These are phyloP conservation scores for Pichia gijzeniarum DNA, from an alignment of 805 yeast species.

Conservation along the genomic window DNA sequence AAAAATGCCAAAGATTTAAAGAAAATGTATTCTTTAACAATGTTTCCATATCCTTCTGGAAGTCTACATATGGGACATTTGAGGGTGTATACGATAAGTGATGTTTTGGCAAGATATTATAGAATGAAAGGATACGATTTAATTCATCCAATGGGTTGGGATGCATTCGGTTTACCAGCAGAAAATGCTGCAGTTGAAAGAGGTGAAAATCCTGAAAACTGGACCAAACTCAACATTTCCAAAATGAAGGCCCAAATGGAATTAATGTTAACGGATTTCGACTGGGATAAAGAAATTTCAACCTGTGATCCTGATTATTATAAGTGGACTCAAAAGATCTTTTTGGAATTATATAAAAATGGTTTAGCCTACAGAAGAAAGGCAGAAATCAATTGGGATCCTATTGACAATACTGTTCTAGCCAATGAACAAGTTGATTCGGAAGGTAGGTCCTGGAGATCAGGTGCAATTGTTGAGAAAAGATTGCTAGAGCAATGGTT, in stretches of 20 bases:
- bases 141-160: conserved; percentile 98
- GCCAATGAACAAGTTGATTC: conserved; percentile 96
- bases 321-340: conserved; percentile 87
- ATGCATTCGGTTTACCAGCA: conserved; percentile 97
- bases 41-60: conserved; percentile 98
- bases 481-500: conserved; percentile 86
- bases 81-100: conserved; percentile 87
- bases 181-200: conserved; percentile 96
- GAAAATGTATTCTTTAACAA: conserved; percentile 62
- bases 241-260: conserved; percentile 83
- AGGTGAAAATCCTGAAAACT: conserved; percentile 64
- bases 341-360: conserved; percentile 60
- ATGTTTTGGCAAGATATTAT: conserved; percentile 71
- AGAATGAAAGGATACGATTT: conserved; percentile 72
- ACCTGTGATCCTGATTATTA: conserved; percentile 87
- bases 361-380: conserved; percentile 82
- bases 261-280: conserved; percentile 76
- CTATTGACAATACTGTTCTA: conserved; percentile 86
- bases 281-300: conserved; percentile 86
- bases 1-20: conserved; percentile 5
- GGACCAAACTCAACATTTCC: conserved; percentile 78
- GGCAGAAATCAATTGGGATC: conserved; percentile 97
- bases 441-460: conserved; percentile 91
- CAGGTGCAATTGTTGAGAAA: conserved; percentile 92
- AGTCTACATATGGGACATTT: conserved; percentile 89